Base-by-base conservation (phyloP, 192 early-diverging fungal species). In the Coemansia sp. region DNA sequence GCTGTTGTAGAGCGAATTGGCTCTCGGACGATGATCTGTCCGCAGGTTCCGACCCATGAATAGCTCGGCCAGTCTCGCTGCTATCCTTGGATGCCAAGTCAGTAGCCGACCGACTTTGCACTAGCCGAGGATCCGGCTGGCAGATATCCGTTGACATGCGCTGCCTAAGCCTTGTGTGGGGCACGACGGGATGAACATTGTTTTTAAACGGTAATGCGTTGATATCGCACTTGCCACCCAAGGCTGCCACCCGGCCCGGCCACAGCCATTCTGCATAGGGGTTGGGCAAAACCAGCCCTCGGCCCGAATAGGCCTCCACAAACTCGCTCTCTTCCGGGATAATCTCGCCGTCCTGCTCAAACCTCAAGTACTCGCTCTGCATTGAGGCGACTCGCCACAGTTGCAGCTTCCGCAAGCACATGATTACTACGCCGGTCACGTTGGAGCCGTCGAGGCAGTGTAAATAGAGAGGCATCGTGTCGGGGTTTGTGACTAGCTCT, bases 391-490 rank as follows among this genome's bases (percentile, higher is more conserved):
- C 68, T 11, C 86, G 89, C 96, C 96, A 98, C 66, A 91, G 85
- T 83, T 96, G 93, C 45, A 99, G 72, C 64, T 93, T 95, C 35
- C 96, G 86, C 64, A 99, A 64, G 71, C 93, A 94, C 68, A 92
- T 89, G 12, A 96, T 75, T 2, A 93, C 85, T 3, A 94, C 73
- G 0, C 92, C 92, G 2, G 93, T 96, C 34, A 95, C 92, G 61
- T 90, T 85, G 2, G 91, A 87, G 11, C 95, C 95, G 69, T 97
- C 93, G 31, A 93, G 73, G 66, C 95, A 97, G 72, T 99, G 96
- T 5, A 99, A 62, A 69, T 91, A 97, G 23, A 95, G 62, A 0
- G 95, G 96, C 42, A 84, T 66, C 55, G 89, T 88, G 1, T 61
- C 37, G 2, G 88, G 86, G 62, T 96, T 90, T 12, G 93, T 90